These are phyloP conservation scores for Trametes polyzona DNA, from an alignment of 1,284 basidiomycete genomes.

Conservation along the genomic window DNA sequence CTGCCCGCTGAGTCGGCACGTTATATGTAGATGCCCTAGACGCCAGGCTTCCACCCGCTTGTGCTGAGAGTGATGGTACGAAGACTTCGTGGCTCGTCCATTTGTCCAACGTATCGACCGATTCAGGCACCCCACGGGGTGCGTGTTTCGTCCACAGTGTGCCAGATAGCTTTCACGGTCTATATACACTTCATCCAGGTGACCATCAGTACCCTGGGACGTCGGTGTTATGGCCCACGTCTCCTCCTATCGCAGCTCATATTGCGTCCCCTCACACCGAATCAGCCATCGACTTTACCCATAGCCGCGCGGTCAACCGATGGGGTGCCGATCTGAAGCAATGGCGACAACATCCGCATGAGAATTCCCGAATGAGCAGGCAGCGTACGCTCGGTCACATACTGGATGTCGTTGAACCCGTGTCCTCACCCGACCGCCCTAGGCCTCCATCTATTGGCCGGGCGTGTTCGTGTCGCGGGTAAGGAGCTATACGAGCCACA, in stretches of 20 bases:
- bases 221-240: background rate
- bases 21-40: too few species aligned
- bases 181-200: background rate
- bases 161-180: background rate
- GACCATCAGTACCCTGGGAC: constrained; percentile 1
- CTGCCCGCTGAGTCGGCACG: too few species aligned
- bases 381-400: background rate
- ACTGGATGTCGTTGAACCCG: background rate
- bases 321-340: too few species aligned
- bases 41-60: too few species aligned
- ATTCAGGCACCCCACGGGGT: background rate
- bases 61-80: too few species aligned
- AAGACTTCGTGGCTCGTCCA: too few species aligned
- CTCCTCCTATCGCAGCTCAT: background rate
- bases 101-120: too few species aligned
- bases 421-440: background rate
- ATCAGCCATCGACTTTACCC: too few species aligned
- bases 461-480: background rate
- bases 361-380: too few species aligned
- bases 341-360: background rate
- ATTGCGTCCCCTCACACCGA: too few species aligned
- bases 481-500: background rate
- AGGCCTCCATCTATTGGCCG: background rate
- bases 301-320: too few species aligned
- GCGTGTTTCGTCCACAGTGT: background rate